These are phyloP conservation scores for Calonectria ilicicola DNA, from an alignment of 2,329 filamentous ascomycete species.

Conservation along the genomic window DNA sequence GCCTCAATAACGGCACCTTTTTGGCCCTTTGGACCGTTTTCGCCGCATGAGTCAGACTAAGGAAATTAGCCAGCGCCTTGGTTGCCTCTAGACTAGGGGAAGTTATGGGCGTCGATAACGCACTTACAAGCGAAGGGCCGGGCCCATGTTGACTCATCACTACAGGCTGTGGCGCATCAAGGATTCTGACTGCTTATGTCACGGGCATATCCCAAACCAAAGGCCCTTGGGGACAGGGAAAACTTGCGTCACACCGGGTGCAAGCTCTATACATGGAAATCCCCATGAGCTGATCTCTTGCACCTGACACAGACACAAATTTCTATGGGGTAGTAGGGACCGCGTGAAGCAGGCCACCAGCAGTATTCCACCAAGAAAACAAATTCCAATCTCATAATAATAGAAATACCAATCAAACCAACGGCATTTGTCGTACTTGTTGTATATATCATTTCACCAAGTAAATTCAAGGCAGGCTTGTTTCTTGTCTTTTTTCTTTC, in stretches of 20 bases:
- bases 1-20: slow-evolving; percentile 31
- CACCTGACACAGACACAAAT: not conserved
- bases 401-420: not conserved
- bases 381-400: not conserved
- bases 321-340: not conserved
- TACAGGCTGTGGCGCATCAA: not conserved
- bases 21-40: not conserved
- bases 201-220: not conserved
- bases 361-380: not conserved
- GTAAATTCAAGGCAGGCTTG: not conserved
- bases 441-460: not conserved
- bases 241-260: not conserved
- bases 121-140: not conserved
- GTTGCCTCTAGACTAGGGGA: not conserved
- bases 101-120: not conserved
- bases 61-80: not conserved
- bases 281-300: not conserved
- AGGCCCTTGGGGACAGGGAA: not conserved
- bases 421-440: not conserved
- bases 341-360: too few species aligned
- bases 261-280: not conserved
- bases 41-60: slow-evolving; percentile 33
- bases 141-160: not conserved
- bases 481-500: not conserved
- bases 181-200: not conserved